Conservation (phyloP, 345 rosid genomes). For the Geranium brycei region DNA sequence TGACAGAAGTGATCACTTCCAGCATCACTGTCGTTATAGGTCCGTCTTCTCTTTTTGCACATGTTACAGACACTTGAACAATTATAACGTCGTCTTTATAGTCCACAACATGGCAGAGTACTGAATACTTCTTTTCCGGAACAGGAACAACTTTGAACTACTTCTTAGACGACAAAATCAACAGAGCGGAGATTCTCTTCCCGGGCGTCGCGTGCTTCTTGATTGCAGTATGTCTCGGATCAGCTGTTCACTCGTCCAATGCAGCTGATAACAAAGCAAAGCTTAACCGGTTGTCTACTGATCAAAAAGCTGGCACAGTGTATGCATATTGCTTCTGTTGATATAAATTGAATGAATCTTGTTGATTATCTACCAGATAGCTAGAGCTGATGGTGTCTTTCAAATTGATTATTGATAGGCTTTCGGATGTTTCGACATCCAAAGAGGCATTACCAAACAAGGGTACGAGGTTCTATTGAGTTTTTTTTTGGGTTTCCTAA, state of each 20-base stretch:
- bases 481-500: background rate
- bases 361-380: too few species aligned
- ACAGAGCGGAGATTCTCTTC: conserved; percentile 63
- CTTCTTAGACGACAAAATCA: conserved; percentile 69
- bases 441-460: conserved; percentile 14
- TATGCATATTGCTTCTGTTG: conserved; percentile 11
- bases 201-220: conserved; percentile 78
- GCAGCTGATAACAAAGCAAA: conserved; percentile 57
- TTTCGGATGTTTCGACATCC: conserved; percentile 11
- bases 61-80: background rate
- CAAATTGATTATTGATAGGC: conserved; percentile 15
- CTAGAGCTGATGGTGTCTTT: background rate
- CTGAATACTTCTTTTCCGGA: background rate
- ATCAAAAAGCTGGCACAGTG: conserved; percentile 17
- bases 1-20: conserved; percentile 59
- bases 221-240: conserved; percentile 63
- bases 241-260: conserved; percentile 66
- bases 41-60: conserved; percentile 5
- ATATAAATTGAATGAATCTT: background rate
- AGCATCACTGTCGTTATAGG: conserved; percentile 78
- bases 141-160: conserved; percentile 76
- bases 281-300: conserved; percentile 26
- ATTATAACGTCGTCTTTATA: background rate
- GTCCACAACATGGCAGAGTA: too few species aligned
- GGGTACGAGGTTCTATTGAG: conserved; percentile 11